phyloP scores from a whole-genome alignment of 495 filamentous ascomycete genomes.

The Arthonia radiata region DNA sequence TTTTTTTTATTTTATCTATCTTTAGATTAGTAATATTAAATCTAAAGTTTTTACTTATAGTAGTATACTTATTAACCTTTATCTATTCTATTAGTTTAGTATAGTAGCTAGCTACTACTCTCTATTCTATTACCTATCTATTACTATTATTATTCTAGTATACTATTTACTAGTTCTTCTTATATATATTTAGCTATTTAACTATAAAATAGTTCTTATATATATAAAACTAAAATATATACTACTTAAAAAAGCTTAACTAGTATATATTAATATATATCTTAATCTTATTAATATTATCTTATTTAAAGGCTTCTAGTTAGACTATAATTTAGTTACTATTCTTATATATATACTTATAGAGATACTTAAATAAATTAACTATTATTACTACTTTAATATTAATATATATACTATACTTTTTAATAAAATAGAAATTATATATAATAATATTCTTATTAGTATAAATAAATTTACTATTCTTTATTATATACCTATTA shows the following conservation, averaged over 20 bases:
- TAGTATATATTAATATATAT: not conserved
- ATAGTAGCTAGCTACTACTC: too few species aligned
- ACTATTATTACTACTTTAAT: not conserved
- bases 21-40: too few species aligned
- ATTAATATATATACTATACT: not conserved
- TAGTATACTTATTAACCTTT: not conserved
- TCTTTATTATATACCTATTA: not conserved
- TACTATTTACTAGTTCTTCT: too few species aligned
- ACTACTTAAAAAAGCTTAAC: too few species aligned
- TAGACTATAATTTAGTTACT: too few species aligned
- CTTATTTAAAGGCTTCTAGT: too few species aligned
- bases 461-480: not conserved
- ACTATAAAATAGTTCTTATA: not conserved
- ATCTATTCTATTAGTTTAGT: not conserved
- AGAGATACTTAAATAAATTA: not conserved
- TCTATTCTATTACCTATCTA: too few species aligned
- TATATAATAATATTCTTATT: too few species aligned
- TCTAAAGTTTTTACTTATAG: too few species aligned
- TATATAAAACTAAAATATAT: not conserved
- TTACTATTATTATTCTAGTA: too few species aligned
- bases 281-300: too few species aligned
- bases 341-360: too few species aligned
- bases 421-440: not conserved
- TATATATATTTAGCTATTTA: not conserved
- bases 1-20: not conserved